These are phyloP conservation scores for Scenedesmus sp. DNA, from an alignment of 163 green algal species.

Conservation along the genomic window DNA sequence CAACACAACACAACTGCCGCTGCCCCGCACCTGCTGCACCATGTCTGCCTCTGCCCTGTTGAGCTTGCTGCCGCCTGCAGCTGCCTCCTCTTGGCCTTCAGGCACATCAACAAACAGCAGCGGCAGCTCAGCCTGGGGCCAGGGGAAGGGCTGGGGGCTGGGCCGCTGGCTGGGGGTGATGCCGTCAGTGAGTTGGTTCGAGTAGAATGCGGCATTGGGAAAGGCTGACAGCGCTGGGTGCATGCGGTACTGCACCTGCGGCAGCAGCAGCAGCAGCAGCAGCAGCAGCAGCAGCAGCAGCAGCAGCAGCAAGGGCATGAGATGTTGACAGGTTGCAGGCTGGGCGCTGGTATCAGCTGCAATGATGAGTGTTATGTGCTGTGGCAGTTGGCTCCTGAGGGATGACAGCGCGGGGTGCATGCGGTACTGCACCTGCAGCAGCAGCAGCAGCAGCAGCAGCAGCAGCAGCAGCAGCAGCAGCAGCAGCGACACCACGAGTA, in stretches of 20 bases:
- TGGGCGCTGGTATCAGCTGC: too few species aligned
- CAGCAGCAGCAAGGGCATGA: not conserved
- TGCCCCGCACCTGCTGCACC: not conserved
- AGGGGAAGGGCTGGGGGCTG: not conserved
- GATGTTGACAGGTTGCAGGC: not conserved
- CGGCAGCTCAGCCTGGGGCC: constrained; percentile 39
- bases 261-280: not conserved
- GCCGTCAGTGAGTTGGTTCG: constrained; percentile 76
- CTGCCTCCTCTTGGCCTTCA: constrained; percentile 80
- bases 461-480: not conserved
- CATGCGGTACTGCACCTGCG: constrained; percentile 45
- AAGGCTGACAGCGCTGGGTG: constrained; percentile 86
- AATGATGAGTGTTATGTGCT: too few species aligned
- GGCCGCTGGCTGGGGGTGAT: constrained; percentile 75
- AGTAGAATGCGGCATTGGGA: constrained; percentile 74
- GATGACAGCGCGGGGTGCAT: constrained; percentile 86
- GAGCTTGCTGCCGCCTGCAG: constrained; percentile 19
- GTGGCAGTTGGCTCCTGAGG: too few species aligned
- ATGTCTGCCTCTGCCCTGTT: constrained; percentile 67
- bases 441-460: not conserved
- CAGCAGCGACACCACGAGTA: too few species aligned
- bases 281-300: too few species aligned
- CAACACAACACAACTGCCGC: too few species aligned
- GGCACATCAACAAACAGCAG: constrained; percentile 82
- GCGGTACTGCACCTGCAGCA: constrained; percentile 93